A percentile compares a stretch with the other conserved stretches of the same genome.
Conservation (phyloP, 371 early-diverging fungal genomes). For the Smittium mucronatum region DNA sequence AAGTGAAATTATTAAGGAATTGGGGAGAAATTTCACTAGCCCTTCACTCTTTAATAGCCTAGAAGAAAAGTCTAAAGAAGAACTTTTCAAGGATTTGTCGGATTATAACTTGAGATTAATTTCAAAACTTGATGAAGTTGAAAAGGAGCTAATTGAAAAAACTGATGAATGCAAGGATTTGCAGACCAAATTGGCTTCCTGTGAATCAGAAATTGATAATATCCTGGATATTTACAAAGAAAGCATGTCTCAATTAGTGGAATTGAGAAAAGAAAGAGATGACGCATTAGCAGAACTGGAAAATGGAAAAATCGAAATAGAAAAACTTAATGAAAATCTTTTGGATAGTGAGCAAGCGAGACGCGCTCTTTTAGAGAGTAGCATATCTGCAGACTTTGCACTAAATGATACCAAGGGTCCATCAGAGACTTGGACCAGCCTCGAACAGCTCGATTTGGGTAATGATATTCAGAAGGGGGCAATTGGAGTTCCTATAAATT, state of each 20-base stretch:
- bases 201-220: not conserved
- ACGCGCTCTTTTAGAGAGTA: not conserved
- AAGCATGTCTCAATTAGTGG: not conserved
- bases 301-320: not conserved
- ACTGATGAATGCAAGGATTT: not conserved
- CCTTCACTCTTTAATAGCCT: not conserved
- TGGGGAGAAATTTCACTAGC: not conserved
- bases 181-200: not conserved
- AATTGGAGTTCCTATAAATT: not conserved
- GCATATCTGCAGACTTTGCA: no score
- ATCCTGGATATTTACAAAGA: not conserved
- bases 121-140: not conserved
- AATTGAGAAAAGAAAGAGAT: not conserved
- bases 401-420: no score
- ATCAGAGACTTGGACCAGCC: no score
- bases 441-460: no score
- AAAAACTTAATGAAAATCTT: not conserved
- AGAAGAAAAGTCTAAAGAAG: not conserved
- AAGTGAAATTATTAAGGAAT: not conserved
- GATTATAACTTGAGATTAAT: not conserved
- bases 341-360: not conserved
- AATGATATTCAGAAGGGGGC: not conserved
- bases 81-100: not conserved
- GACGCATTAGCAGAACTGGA: not conserved
- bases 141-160: not conserved